Base-by-base conservation (phyloP, 2,329 filamentous ascomycete genomes). In the Nemania sp. region DNA sequence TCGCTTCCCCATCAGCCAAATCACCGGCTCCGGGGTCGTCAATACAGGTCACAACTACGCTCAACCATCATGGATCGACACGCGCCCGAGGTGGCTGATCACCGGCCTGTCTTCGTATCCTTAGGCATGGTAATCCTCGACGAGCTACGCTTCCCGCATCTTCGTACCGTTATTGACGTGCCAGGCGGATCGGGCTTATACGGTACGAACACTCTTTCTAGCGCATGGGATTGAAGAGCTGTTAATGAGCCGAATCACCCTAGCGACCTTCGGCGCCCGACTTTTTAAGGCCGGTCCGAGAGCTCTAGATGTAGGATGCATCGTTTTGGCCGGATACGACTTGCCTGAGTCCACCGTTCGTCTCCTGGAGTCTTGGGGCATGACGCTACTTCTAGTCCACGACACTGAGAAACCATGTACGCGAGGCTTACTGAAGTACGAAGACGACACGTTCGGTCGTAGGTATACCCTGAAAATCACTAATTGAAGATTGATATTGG, bases 121-220 rank as follows among this genome's bases (percentile, higher is more conserved):
- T 12, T 63, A 25, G 60, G 60, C 2, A 63, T 63, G 60, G 25
- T 60, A 29, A 25, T 63, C 29, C 53, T 63, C 32, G 60, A 63
- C 15, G 60, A 63, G 49, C 17, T 63, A 12, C 60, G 60, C 25
- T 63, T 63, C 46, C 20, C 60, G 1, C 34, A 60, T 21, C 53
- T 29, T 1, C 3, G 51, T 6, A 54, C 50, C 3, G 53, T 54
- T 11, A 17, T 35, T 25, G 52, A 63, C 29, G 45, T 57, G 3
- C 60, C 57, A 20, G 60, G 60, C 12, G 60, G 60, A 3, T 54
- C 57, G 9, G 60, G 57, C n/a, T 39, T 60, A 6, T 63, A 60
- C 18, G 57, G 57, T 60, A 57, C 2, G 29, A 46, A n/a, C 20
- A 32, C 1, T 5, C 5, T 12, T 17, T 9, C 37, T 35, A 15